Evolutionary conservation across 169 alveolate genomes (phyloP), one percentile per base, ranked within the genome.

Genomic region (Cryptosporidium parvum): DNA sequence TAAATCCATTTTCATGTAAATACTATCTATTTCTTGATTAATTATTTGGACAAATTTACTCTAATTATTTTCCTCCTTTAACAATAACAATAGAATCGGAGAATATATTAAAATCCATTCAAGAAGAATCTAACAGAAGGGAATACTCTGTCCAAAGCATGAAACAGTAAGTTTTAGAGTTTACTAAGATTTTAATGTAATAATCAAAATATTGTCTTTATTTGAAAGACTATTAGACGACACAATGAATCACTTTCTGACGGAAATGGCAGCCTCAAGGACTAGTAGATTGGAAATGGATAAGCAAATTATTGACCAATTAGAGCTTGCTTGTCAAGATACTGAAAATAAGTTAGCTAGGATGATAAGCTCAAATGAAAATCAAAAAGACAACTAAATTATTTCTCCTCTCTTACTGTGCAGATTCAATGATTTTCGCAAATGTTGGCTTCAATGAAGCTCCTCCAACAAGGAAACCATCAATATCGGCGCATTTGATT

Each of bases 391-490:
- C 21, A 42, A 44, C 37, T 69, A 23, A 33, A 37, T 67, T 1
- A 29, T 33, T 67, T 67, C 26, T 31, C 23, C 23, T 67, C 84
- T 52, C 45, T 26, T 26, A 45, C 26, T 70, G 59, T 37, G 96
- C 93, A 56, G 96, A 93, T 35, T 93, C 95, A 39, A 98, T 95
- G 84, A 99, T 97, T 65, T 96, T 97, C 48, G 94, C 85, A 94
- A 99, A 99, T 35, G 95, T 97, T 69, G 98, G 98, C 93, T 98
- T 98, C 70, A 99, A 94, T 0, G 99, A 97, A 68, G 99, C 99
- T 52, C 99, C 99, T 39, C 99, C 99, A 44, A 98, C 99, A 23
- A 98, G 95, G 95, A 98, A 98, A 52, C 99, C 99, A 92, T 98
- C 99, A 75, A 98, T 95, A 86, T 98, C 99, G 53, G 94, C 92